Evolutionary conservation across 1,139 yeast genomes (phyloP), one percentile per base, ranked within the genome.

Genomic region (Diutina ranongensis): DNA sequence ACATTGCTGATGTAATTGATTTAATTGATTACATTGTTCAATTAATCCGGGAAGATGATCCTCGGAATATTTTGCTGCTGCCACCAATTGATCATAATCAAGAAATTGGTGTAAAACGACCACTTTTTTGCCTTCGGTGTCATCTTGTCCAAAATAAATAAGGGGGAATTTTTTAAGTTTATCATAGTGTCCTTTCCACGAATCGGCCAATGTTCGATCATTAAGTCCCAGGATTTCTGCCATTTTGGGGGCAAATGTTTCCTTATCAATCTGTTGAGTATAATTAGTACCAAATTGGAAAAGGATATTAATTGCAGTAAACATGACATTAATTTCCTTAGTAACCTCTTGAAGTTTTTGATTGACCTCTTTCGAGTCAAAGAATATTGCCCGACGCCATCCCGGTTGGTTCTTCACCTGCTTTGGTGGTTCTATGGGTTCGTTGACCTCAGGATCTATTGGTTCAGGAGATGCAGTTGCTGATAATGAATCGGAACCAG

Each of bases 261-360:
- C 77, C 48, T 13, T 25, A 21, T 77, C 80, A 36, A 76, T 63
- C 46, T 74, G 75, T 51, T 60, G 55, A 34, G 74, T 65, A 56
- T 76, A 77, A 44, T 69, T 65, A 28, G 76, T 71, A 41, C 78
- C 71, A 57, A 81, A 81, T 54, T 79, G 82, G 46, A 75, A 70
- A 8, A 81, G 70, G 4, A 78, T 74, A 49, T 69, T 74, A 35
- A 81, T 61, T 16, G 83, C 70, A 45, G 72, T 69, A 55, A 80
- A 67, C 21, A 80, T 64, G 42, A 57, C 56, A 49, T 68, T 71
- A 44, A 69, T 62, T 32, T 63, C 65, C 33, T 53, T 57, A 3
- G 62, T 53, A 28, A 25, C 40, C 13, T 25, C 27, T 15, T 12
- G 10, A 9, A 33, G 8, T 7, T 33, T 18, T 12, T 35, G 12